Percentiles rank a stretch among this genome's conserved stretches.
Evolutionary conservation across 306 rosid genomes (phyloP).

Genomic region (Aeschynomene evenia): DNA sequence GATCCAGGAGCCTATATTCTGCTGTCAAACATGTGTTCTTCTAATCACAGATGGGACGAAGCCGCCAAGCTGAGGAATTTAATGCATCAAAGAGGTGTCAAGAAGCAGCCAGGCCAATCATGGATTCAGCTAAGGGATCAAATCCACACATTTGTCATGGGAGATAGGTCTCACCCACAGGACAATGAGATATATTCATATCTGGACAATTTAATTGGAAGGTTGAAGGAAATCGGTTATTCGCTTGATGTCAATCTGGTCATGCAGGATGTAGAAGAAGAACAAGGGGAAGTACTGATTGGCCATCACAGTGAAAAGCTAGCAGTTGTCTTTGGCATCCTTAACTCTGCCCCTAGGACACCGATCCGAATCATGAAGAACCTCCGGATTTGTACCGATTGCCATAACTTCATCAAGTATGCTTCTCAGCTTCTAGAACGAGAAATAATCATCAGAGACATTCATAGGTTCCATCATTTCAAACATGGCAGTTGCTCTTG

Average conservation of each 20-base stretch:
- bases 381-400: slow-evolving; percentile 63
- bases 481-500: slow-evolving; percentile 68
- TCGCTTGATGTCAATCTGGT: slow-evolving; percentile 48
- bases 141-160: slow-evolving; percentile 59
- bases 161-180: slow-evolving; percentile 62
- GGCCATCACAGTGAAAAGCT: slow-evolving; percentile 81
- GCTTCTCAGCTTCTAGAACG: slow-evolving; percentile 67
- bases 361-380: slow-evolving; percentile 77
- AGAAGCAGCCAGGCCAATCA: slow-evolving; percentile 77
- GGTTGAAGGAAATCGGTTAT: slow-evolving; percentile 74
- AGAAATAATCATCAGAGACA: slow-evolving; percentile 68
- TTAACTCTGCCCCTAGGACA: slow-evolving; percentile 38
- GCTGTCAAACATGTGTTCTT: slow-evolving; percentile 69
- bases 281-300: slow-evolving; percentile 65
- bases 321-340: slow-evolving; percentile 58
- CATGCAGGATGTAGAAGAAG: slow-evolving; percentile 80
- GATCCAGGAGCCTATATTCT: slow-evolving; percentile 69
- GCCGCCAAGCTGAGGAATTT: slow-evolving; percentile 60
- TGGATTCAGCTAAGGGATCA: slow-evolving; percentile 74
- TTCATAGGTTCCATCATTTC: slow-evolving; percentile 69
- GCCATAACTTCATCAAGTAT: slow-evolving; percentile 70
- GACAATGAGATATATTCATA: slow-evolving; percentile 49
- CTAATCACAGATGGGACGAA: slow-evolving; percentile 63
- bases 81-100: slow-evolving; percentile 72
- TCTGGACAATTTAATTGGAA: slow-evolving; percentile 57